phyloP scores from a whole-genome alignment of 1,284 basidiomycete species.

The Athelia psychrophila region DNA sequence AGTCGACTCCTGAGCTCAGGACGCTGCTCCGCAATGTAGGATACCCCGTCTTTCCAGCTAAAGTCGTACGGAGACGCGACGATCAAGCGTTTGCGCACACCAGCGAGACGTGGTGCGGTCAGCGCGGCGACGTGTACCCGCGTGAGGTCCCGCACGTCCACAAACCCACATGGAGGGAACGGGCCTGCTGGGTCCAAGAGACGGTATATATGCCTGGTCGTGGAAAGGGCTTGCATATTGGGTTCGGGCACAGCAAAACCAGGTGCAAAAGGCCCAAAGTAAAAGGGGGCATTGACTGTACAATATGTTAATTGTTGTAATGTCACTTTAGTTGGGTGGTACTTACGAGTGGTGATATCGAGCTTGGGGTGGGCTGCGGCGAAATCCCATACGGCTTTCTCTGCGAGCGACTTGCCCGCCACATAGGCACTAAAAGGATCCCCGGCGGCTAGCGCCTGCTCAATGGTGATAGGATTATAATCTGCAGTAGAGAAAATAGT shows the following conservation, averaged over 20 bases:
- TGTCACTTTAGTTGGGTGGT: not conserved
- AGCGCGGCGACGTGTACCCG: conserved; percentile 18
- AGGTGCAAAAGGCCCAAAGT: conserved; percentile 20
- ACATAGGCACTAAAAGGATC: conserved; percentile 11
- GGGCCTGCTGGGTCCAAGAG: conserved; percentile 10
- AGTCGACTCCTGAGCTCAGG: conserved; percentile 11
- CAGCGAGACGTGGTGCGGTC: not conserved
- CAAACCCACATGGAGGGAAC: conserved; percentile 5
- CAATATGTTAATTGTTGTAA: not conserved
- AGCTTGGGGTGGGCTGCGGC: conserved; percentile 11
- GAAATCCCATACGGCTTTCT: conserved; percentile 12
- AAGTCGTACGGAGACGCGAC: conserved; percentile 5
- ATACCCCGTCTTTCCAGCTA: conserved; percentile 8
- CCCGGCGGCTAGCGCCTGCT: conserved; percentile 13
- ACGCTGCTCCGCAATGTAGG: conserved; percentile 4
- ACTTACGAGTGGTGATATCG: conserved; percentile 9
- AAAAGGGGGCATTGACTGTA: conserved; percentile 18
- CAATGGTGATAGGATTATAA: conserved; percentile 22
- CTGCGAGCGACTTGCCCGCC: conserved; percentile 7
- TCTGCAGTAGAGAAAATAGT: conserved; percentile 11
- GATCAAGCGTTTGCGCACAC: conserved; percentile 5
- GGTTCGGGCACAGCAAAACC: conserved; percentile 9
- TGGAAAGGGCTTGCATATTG: conserved; percentile 4
- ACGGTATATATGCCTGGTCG: conserved; percentile 14
- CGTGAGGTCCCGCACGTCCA: conserved; percentile 21